These are phyloP conservation scores for Cyberlindnera nakhonratchasimensis DNA, from an alignment of 805 yeast species.

Conservation along the genomic window DNA sequence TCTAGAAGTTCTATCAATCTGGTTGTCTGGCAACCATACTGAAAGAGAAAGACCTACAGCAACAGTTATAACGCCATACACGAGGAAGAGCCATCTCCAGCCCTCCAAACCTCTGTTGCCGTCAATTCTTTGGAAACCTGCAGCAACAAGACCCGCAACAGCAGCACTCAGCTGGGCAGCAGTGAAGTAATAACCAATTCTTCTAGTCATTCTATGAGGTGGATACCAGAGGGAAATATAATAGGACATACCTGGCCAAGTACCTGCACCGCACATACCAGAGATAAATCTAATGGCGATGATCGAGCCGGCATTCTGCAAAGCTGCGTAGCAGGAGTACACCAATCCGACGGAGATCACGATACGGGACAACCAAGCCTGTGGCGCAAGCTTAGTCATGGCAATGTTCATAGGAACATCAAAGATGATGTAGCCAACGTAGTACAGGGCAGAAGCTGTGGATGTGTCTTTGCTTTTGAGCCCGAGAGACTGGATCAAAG, in stretches of 20 bases:
- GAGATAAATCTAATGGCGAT: constrained; percentile 69
- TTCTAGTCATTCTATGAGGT: constrained; percentile 63
- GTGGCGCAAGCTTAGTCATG: constrained; percentile 83
- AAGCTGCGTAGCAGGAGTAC: constrained; percentile 67
- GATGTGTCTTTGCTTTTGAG: constrained; percentile 57
- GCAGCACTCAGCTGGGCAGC: constrained; percentile 91
- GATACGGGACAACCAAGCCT: constrained; percentile 79
- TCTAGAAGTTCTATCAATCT: constrained; percentile 16
- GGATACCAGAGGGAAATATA: constrained; percentile 86
- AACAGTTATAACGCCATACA: constrained; percentile 70
- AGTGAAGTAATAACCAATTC: constrained; percentile 86
- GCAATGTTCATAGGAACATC: constrained; percentile 85
- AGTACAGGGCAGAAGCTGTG: constrained; percentile 76
- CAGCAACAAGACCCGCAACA: constrained; percentile 83
- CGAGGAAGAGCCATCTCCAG: constrained; percentile 82
- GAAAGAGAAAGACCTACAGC: constrained; percentile 58
- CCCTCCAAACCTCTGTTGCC: constrained; percentile 67
- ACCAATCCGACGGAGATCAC: constrained; percentile 75
- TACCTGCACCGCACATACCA: constrained; percentile 79
- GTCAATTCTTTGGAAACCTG: constrained; percentile 85
- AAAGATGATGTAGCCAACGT: constrained; percentile 78
- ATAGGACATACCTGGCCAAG: constrained; percentile 89
- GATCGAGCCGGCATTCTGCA: constrained; percentile 54
- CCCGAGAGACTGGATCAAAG: constrained; percentile 48
- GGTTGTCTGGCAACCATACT: constrained; percentile 80